These are phyloP conservation scores for Cryptococcus jaspeensis DNA, from an alignment of 1,284 basidiomycete species.

Conservation along the genomic window DNA sequence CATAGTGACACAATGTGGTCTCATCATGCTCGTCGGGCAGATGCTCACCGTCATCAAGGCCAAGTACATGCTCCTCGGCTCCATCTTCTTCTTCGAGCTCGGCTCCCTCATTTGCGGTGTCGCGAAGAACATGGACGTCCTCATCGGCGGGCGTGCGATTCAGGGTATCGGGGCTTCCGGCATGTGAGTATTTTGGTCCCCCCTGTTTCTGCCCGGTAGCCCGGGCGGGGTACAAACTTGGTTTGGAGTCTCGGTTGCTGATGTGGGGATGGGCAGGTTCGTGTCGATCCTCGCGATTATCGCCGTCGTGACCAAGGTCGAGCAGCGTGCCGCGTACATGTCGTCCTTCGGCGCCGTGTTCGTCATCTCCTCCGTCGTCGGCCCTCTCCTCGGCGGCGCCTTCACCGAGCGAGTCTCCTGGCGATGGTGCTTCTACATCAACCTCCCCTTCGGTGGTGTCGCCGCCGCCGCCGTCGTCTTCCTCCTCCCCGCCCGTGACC, in stretches of 20 bases:
- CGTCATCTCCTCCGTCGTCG: constrained; percentile 48
- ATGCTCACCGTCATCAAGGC: constrained; percentile 51
- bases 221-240: neutral
- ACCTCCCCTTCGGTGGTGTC: constrained; percentile 52
- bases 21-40: constrained; percentile 52
- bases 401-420: constrained; percentile 54
- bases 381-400: constrained; percentile 51
- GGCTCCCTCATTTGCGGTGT: constrained; percentile 58
- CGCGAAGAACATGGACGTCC: constrained; percentile 45
- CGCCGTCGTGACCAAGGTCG: constrained; percentile 49
- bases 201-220: no score
- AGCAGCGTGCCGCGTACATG: constrained; percentile 52
- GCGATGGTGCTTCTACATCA: constrained; percentile 55
- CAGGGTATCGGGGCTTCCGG: constrained; percentile 40
- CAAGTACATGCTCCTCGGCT: constrained; percentile 54
- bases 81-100: constrained; percentile 54
- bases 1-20: constrained; percentile 48
- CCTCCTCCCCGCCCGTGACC: constrained; percentile 54
- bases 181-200: no score
- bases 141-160: constrained; percentile 58
- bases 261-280: constrained; percentile 40
- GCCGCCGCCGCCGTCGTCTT: constrained; percentile 48
- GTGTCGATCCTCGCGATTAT: constrained; percentile 54
- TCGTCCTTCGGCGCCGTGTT: constrained; percentile 47
- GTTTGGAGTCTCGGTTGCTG: neutral